Percentiles rank a stretch among this genome's conserved stretches.
These are phyloP conservation scores for Auriscalpium microsporum DNA, from an alignment of 768 basidiomycete genomes.

Conservation along the genomic window DNA sequence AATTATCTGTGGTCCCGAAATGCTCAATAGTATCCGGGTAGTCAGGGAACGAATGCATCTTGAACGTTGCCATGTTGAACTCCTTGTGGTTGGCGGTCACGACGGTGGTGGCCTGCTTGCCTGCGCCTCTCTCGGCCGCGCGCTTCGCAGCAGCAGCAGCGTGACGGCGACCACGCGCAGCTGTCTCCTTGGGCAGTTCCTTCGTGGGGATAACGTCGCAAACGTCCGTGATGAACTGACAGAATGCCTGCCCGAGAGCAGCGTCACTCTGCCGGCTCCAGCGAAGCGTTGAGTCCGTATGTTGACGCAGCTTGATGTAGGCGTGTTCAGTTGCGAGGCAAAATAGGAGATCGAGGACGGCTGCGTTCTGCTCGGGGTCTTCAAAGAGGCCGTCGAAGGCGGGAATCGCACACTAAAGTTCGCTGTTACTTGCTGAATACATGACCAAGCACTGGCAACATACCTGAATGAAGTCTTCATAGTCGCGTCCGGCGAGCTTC, in stretches of 20 bases:
- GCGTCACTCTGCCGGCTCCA: conserved; percentile 13
- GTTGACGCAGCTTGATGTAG: conserved; percentile 25
- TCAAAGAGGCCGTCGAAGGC: conserved; percentile 25
- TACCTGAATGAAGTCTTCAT: conserved; percentile 21
- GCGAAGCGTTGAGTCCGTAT: conserved; percentile 21
- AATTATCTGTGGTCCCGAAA: conserved; percentile 5
- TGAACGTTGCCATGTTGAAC: conserved; percentile 20
- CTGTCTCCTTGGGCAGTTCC: conserved; percentile 20
- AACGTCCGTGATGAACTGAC: conserved; percentile 18
- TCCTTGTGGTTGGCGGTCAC: background rate
- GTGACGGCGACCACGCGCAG: background rate
- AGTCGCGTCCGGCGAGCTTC: conserved; percentile 19
- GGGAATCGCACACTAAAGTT: conserved; percentile 26
- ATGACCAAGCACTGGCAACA: background rate
- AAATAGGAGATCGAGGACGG: conserved; percentile 18
- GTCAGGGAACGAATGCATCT: conserved; percentile 9
- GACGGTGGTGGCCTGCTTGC: background rate
- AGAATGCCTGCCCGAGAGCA: conserved; percentile 12
- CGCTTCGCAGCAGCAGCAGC: background rate
- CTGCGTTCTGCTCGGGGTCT: conserved; percentile 11
- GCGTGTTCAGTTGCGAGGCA: conserved; percentile 25
- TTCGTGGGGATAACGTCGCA: conserved; percentile 18
- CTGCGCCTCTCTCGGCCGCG: background rate
- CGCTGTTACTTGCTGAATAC: background rate
- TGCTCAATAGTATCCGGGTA: background rate